These are phyloP conservation scores for Achaetomium macrosporum DNA, from an alignment of 2,329 filamentous ascomycete species.

Conservation along the genomic window DNA sequence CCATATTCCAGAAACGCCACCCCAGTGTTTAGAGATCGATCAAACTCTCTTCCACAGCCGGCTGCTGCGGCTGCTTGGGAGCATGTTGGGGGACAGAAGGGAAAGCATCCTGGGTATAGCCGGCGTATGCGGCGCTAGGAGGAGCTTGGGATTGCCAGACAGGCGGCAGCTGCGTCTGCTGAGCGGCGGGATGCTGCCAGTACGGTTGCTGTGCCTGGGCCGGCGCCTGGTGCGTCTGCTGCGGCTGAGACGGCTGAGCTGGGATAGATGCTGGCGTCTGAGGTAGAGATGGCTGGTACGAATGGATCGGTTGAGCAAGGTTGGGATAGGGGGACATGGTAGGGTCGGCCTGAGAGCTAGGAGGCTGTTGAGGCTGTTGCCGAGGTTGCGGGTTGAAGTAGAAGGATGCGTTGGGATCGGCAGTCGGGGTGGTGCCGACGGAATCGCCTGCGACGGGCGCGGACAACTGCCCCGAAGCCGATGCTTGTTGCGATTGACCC, in stretches of 20 bases:
- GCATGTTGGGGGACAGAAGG: slow-evolving; percentile 60
- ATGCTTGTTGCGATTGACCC: slow-evolving; percentile 28
- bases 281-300: slow-evolving; percentile 39
- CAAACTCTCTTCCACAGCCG: slow-evolving; percentile 66
- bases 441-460: slow-evolving; percentile 31
- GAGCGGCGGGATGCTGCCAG: slow-evolving; percentile 42
- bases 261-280: slow-evolving; percentile 36
- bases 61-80: slow-evolving; percentile 49
- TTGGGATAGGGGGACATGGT: slow-evolving; percentile 48
- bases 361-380: slow-evolving; percentile 29
- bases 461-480: slow-evolving; percentile 29
- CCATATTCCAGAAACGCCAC: background rate
- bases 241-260: slow-evolving; percentile 33
- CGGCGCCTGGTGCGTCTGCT: slow-evolving; percentile 25
- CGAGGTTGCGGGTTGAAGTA: slow-evolving; percentile 46
- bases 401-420: slow-evolving; percentile 52
- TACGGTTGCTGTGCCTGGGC: slow-evolving; percentile 40
- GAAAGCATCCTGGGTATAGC: slow-evolving; percentile 57
- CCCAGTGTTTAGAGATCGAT: slow-evolving; percentile 59
- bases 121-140: slow-evolving; percentile 37
- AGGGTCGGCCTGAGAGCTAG: slow-evolving; percentile 38
- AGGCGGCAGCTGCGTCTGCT: slow-evolving; percentile 35
- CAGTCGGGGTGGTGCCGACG: slow-evolving; percentile 30
- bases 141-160: slow-evolving; percentile 39
- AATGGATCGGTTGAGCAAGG: slow-evolving; percentile 42